Percentiles rank a stretch among this genome's conserved stretches.
These are phyloP conservation scores for Davidsoniella virescens DNA, from an alignment of 2,329 filamentous ascomycete genomes.

Conservation along the genomic window DNA sequence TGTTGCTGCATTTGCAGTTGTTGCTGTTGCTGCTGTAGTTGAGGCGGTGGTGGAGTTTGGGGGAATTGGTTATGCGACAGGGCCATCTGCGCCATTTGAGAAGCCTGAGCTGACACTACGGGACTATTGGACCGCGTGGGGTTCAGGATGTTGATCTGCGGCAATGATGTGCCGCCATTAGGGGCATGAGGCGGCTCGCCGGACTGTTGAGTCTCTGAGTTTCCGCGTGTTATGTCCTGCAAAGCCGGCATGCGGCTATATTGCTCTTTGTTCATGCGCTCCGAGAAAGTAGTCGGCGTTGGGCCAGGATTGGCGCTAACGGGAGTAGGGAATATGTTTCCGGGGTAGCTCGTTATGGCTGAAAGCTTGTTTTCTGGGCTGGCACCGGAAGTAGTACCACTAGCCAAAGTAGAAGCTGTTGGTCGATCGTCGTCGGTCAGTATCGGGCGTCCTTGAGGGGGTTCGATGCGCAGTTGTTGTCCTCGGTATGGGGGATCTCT, in stretches of 20 bases:
- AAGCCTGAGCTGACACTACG: slow-evolving; percentile 22
- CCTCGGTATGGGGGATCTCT: slow-evolving; percentile 46
- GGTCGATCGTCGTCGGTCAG: slow-evolving; percentile 41
- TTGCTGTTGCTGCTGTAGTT: not conserved
- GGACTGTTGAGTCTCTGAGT: slow-evolving; percentile 30
- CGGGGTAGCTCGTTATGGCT: slow-evolving; percentile 35
- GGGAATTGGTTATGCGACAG: slow-evolving; percentile 38
- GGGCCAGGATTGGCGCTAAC: slow-evolving; percentile 38
- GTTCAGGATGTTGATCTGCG: slow-evolving; percentile 41
- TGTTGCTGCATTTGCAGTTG: slow-evolving; percentile 14
- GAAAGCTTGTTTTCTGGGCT: slow-evolving; percentile 49
- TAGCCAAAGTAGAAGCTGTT: slow-evolving; percentile 42
- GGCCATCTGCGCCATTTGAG: slow-evolving; percentile 35
- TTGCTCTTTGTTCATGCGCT: slow-evolving; percentile 37
- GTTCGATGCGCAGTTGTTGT: slow-evolving; percentile 45
- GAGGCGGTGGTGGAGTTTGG: slow-evolving; percentile 14
- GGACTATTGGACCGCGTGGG: slow-evolving; percentile 34
- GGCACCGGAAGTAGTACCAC: slow-evolving; percentile 30
- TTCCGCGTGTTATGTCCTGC: slow-evolving; percentile 40
- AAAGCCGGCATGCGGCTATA: slow-evolving; percentile 45
- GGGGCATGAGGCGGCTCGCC: not conserved
- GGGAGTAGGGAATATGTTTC: slow-evolving; percentile 44
- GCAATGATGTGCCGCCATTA: slow-evolving; percentile 26
- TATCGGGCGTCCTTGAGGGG: slow-evolving; percentile 39
- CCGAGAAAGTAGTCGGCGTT: slow-evolving; percentile 26